Evolutionary conservation across 148 eudicot species (phyloP), one percentile per base, ranked within the genome.

Genomic region (Oxyria digyna): DNA sequence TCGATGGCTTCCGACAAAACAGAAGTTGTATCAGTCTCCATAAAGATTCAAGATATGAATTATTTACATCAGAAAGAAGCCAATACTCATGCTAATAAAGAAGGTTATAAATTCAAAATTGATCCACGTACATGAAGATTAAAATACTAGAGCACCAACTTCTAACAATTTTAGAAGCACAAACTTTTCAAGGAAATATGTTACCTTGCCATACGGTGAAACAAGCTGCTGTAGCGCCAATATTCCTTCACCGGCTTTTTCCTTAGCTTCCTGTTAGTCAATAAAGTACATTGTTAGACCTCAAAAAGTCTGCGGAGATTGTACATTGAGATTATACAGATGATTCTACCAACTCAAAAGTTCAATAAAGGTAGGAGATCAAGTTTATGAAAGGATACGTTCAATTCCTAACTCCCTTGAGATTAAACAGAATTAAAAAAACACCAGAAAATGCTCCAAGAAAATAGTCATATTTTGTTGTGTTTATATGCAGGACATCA

Each of bases 1-100:
- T 87, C 96, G 83, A 85, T 79, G 21, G 98, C 91, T 67, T 89
- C 96, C 13, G 78, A 65, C 62, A 92, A 88, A 67, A 92, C 98
- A 26, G 98, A 92, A 54, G 98, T 96, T 8, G 98, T 92, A 78
- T 92, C 98, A 6, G 96, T 89, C 98, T 92, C 94, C 81, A 88
- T 29, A 9, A 18, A 31, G 74, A 35, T 11, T 67, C 43, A 70
- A 64, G 37, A 31, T 8, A 74, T 18, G 63, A 6, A n/a, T 37
- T 29, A 12, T 1, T 9, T 46, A 45, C 8, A 15, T 14, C 26
- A 68, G 18, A 65, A n/a, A 42, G 43, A 18, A 24, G 49, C 50
- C 42, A 12, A 41, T 3, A 40, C 8, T 0, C n/a, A 12, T 14
- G 9, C 48, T 1, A 6, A 49, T 49, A 49, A 18, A 18, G 10